A percentile compares a stretch with the other conserved stretches of the same genome.
Evolutionary conservation across 192 early-diverging fungal genomes (phyloP).

Genomic region (Spinellus fusiger): DNA sequence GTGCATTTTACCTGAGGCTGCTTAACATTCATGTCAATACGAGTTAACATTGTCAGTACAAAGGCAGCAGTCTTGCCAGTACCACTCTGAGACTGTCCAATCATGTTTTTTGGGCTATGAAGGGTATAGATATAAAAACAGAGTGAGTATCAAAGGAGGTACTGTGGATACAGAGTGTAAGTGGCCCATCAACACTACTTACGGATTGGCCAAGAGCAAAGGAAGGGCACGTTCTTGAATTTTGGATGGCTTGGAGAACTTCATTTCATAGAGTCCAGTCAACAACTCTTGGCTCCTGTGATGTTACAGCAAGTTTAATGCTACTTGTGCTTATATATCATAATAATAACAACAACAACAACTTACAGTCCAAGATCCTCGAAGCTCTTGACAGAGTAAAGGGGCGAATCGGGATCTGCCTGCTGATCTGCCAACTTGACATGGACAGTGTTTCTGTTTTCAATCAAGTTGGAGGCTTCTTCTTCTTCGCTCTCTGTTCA

Average conservation of each 20-base stretch:
- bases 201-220: slow-evolving; percentile 77
- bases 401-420: slow-evolving; percentile 65
- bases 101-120: slow-evolving; percentile 83
- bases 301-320: not conserved
- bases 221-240: slow-evolving; percentile 95
- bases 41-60: slow-evolving; percentile 84
- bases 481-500: not conserved
- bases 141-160: not conserved
- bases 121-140: not conserved
- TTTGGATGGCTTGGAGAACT: slow-evolving; percentile 88
- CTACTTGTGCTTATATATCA: not conserved
- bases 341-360: not conserved
- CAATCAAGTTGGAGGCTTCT: slow-evolving; percentile 23
- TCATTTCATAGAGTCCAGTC: slow-evolving; percentile 92
- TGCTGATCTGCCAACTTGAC: slow-evolving; percentile 53
- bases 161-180: not conserved
- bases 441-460: slow-evolving; percentile 42
- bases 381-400: slow-evolving; percentile 78
- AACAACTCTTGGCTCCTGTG: slow-evolving; percentile 71
- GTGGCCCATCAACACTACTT: slow-evolving; percentile 9
- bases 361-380: slow-evolving; percentile 66
- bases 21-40: slow-evolving; percentile 65
- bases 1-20: slow-evolving; percentile 51
- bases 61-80: slow-evolving; percentile 99
- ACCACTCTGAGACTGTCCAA: slow-evolving; percentile 96